These are phyloP conservation scores for Cladobotryum mycophilum DNA, from an alignment of 2,329 filamentous ascomycete genomes.

Conservation along the genomic window DNA sequence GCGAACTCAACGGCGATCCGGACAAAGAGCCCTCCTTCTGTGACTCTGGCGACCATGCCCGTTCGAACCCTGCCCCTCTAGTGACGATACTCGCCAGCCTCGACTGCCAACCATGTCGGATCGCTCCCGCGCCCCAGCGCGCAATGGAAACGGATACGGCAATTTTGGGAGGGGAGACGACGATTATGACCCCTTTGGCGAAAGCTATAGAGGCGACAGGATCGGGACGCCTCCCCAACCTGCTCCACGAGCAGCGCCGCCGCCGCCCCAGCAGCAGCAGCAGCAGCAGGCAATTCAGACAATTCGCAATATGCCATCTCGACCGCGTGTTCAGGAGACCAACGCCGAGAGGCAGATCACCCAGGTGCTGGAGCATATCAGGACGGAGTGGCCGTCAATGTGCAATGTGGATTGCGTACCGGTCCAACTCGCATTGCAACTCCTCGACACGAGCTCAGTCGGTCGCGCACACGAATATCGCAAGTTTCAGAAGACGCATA, in stretches of 20 bases:
- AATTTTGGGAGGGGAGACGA: conserved; percentile 35
- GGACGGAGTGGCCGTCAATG: conserved; percentile 88
- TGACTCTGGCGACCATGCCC: conserved; percentile 14
- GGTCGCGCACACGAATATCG: conserved; percentile 83
- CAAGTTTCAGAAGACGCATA: conserved; percentile 76
- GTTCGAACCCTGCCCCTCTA: conserved; percentile 7
- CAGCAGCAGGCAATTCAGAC: conserved; percentile 1
- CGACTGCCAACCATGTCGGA: conserved; percentile 40
- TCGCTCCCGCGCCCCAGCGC: conserved; percentile 40
- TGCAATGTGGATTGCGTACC: conserved; percentile 82
- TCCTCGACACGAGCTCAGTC: conserved; percentile 90
- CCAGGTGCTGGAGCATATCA: conserved; percentile 73
- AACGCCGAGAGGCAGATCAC: conserved; percentile 51
- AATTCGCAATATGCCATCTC: conserved; percentile 29
- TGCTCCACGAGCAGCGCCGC: conserved; percentile 23
- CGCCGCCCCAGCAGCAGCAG: background rate
- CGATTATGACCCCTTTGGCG: conserved; percentile 36
- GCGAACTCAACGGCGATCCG: too few relatives aligned
- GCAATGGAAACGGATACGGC: conserved; percentile 37
- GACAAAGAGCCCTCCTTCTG: background rate
- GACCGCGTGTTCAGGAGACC: conserved; percentile 35
- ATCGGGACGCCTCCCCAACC: conserved; percentile 33
- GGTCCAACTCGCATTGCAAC: conserved; percentile 87
- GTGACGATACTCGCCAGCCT: conserved; percentile 6
- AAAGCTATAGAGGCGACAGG: conserved; percentile 38